A percentile compares a stretch with the other conserved stretches of the same genome.
phyloP scores from a whole-genome alignment of 768 basidiomycete genomes.

The Rubroboletus pulcherrimus region DNA sequence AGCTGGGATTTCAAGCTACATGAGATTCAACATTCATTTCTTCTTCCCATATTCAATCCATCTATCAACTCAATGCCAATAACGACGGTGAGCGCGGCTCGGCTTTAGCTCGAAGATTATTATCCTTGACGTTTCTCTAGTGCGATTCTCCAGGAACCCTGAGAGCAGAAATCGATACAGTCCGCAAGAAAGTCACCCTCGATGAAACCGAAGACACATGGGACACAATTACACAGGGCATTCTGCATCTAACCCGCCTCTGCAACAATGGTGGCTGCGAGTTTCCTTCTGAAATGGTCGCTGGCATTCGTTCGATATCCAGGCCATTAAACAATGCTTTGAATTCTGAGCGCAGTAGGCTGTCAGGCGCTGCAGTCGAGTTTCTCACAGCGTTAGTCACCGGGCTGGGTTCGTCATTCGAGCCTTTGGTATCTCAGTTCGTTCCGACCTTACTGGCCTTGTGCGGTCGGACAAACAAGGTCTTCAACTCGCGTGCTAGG shows the following conservation, averaged over 20 bases:
- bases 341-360: conserved; percentile 68
- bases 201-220: conserved; percentile 78
- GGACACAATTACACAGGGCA: conserved; percentile 58
- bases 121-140: conserved; percentile 22
- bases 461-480: conserved; percentile 75
- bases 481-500: conserved; percentile 65
- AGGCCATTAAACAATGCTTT: conserved; percentile 56
- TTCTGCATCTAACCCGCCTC: conserved; percentile 44
- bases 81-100: conserved; percentile 19
- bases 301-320: conserved; percentile 47
- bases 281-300: conserved; percentile 47
- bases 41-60: background rate
- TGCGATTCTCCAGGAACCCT: conserved; percentile 30
- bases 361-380: conserved; percentile 66
- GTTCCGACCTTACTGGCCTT: conserved; percentile 64
- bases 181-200: conserved; percentile 41
- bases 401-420: conserved; percentile 59
- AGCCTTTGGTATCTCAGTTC: conserved; percentile 61
- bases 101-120: background rate
- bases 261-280: conserved; percentile 53
- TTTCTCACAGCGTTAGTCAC: conserved; percentile 52
- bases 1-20: conserved; percentile 17
- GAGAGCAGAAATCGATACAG: conserved; percentile 38
- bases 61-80: conserved; percentile 24
- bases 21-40: conserved; percentile 9